These are phyloP conservation scores for Termitomyces sp. DNA, from an alignment of 768 basidiomycete genomes.

Conservation along the genomic window DNA sequence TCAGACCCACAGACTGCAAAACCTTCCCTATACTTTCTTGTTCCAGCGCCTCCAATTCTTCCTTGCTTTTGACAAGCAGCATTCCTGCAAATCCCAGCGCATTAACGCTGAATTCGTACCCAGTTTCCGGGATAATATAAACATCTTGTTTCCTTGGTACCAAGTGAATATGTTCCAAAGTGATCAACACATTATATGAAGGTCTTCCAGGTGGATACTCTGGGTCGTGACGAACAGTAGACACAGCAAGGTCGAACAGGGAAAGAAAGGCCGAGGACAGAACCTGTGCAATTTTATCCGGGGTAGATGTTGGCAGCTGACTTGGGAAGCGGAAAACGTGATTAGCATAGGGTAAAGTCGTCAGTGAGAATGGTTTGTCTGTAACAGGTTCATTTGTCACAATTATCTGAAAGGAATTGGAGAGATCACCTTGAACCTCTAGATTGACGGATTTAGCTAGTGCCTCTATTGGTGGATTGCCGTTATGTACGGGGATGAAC, in stretches of 20 bases:
- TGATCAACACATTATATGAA: constrained; percentile 82
- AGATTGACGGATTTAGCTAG: constrained; percentile 53
- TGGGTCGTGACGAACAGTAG: constrained; percentile 62
- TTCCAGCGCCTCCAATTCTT: constrained; percentile 66
- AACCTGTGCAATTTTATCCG: constrained; percentile 40
- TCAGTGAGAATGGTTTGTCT: constrained; percentile 73
- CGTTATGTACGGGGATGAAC: constrained; percentile 60
- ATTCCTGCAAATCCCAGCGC: constrained; percentile 87
- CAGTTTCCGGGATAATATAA: constrained; percentile 45
- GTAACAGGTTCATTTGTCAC: constrained; percentile 5
- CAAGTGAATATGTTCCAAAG: constrained; percentile 78
- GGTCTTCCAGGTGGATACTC: constrained; percentile 57
- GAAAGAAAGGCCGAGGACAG: constrained; percentile 61
- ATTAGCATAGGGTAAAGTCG: constrained; percentile 71
- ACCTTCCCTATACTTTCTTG: constrained; percentile 58
- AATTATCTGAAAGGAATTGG: neutral
- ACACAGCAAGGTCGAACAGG: constrained; percentile 73
- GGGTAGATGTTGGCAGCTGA: constrained; percentile 28
- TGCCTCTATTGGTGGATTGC: constrained; percentile 73
- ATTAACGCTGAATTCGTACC: constrained; percentile 69
- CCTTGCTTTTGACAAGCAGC: constrained; percentile 80
- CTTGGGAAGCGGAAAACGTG: constrained; percentile 62
- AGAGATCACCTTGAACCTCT: constrained; percentile 42
- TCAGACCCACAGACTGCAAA: constrained; percentile 55
- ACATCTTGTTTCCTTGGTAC: constrained; percentile 71